phyloP scores from a whole-genome alignment of 1,284 basidiomycete species.

The Puccinia triticina region DNA sequence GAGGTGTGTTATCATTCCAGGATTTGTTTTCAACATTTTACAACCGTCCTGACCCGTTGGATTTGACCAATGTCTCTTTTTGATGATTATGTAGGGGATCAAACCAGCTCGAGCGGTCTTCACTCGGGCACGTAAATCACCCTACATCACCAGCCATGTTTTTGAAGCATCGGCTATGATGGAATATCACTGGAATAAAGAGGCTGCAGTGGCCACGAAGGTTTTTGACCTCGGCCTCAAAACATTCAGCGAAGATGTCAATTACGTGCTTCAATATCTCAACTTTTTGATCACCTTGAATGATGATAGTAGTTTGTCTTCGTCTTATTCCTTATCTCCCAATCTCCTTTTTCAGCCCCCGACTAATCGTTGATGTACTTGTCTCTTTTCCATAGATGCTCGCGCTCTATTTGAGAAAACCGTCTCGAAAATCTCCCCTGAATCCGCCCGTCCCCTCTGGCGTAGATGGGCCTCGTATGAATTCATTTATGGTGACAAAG shows the following conservation, averaged over 20 bases:
- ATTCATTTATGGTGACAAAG: slow-evolving; percentile 90
- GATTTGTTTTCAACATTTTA: background rate
- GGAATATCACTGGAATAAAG: slow-evolving; percentile 93
- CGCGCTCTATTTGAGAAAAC: slow-evolving; percentile 91
- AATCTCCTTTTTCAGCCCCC: background rate
- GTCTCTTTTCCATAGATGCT: slow-evolving; percentile 69
- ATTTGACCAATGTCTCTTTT: background rate
- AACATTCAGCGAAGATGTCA: slow-evolving; percentile 77
- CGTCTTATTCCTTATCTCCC: background rate
- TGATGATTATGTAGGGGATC: slow-evolving; percentile 64
- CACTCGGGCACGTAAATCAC: slow-evolving; percentile 79
- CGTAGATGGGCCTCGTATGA: slow-evolving; percentile 94
- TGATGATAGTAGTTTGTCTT: slow-evolving; percentile 82
- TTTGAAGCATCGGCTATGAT: slow-evolving; percentile 91
- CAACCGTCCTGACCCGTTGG: background rate
- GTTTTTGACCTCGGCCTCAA: slow-evolving; percentile 96
- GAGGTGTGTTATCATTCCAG: slow-evolving; percentile 64
- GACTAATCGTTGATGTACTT: background rate
- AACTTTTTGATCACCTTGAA: slow-evolving; percentile 92
- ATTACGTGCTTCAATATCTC: slow-evolving; percentile 85
- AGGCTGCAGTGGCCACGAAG: slow-evolving; percentile 78
- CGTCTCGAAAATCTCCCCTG: slow-evolving; percentile 73
- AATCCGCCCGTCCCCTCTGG: slow-evolving; percentile 83
- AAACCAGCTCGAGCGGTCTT: slow-evolving; percentile 80
- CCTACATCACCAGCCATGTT: slow-evolving; percentile 85